A percentile compares a stretch with the other conserved stretches of the same genome.
Conservation (phyloP, 371 early-diverging fungal species). For the Choanephora cucurbitarum region DNA sequence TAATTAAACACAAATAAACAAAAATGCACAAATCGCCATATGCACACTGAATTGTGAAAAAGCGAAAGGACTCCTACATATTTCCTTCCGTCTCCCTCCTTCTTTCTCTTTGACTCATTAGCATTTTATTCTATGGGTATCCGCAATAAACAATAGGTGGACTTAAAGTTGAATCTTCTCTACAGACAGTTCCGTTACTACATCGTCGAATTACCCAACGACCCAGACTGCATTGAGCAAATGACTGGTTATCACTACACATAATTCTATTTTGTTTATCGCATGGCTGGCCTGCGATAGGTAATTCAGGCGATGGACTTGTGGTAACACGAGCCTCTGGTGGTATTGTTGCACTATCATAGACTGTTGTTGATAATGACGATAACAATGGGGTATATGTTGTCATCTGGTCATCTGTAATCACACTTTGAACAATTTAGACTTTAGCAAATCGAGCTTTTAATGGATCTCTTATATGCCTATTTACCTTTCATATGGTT, state of each 20-base stretch:
- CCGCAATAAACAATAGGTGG: slow-evolving; percentile 21
- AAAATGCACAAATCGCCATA: not conserved
- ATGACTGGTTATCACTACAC: slow-evolving; percentile 10
- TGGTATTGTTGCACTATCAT: not conserved
- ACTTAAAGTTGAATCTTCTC: slow-evolving; percentile 6
- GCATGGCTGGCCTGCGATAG: slow-evolving; percentile 5
- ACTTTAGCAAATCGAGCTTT: not conserved
- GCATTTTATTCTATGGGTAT: slow-evolving; percentile 11
- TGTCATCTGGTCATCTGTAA: not conserved
- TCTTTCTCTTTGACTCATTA: not conserved
- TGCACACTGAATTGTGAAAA: no score
- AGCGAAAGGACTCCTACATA: no score
- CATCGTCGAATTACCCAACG: slow-evolving; percentile 13
- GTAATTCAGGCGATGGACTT: not conserved
- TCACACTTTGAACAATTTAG: not conserved
- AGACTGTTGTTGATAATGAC: not conserved
- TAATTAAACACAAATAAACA: not conserved
- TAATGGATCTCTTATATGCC: not conserved
- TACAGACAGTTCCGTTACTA: slow-evolving; percentile 18
- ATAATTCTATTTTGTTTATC: not conserved
- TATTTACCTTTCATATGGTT: not conserved
- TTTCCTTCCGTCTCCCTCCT: no score
- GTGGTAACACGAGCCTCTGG: not conserved
- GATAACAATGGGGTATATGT: not conserved
- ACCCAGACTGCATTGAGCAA: slow-evolving; percentile 23